Conservation (phyloP, 305 asterid species). For the Solanum hybrid region DNA sequence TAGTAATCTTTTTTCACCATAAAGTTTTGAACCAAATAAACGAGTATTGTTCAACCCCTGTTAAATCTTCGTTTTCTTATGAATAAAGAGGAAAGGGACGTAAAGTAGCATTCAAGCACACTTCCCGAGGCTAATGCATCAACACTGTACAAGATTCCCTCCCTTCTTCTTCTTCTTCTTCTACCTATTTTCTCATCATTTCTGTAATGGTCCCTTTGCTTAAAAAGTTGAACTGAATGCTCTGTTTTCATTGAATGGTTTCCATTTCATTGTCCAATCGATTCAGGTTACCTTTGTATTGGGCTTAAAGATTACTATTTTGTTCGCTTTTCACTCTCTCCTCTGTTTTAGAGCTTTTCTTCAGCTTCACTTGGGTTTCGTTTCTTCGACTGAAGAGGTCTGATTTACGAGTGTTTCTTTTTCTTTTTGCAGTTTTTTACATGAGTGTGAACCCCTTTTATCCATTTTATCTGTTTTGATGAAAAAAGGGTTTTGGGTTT, state of each 20-base stretch:
- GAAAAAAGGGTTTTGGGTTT: background rate
- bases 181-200: background rate
- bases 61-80: background rate
- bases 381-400: background rate
- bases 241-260: background rate
- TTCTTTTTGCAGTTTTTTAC: background rate
- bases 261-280: constrained; percentile 16
- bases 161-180: background rate
- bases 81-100: background rate
- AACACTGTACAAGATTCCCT: constrained; percentile 15
- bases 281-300: constrained; percentile 12
- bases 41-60: background rate
- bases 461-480: background rate
- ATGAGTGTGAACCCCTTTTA: background rate
- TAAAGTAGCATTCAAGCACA: constrained; percentile 24
- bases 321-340: constrained; percentile 10
- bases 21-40: background rate
- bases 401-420: background rate
- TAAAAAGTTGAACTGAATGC: constrained; percentile 20
- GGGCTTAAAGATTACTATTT: constrained; percentile 1
- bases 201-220: constrained; percentile 1
- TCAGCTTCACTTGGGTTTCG: constrained; percentile 11
- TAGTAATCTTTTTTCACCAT: background rate
- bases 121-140: constrained; percentile 25
- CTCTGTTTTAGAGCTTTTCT: constrained; percentile 11